A percentile compares a stretch with the other conserved stretches of the same genome.
These are phyloP conservation scores for Iris pallida DNA, from an alignment of 116 monocot genomes.

Conservation along the genomic window DNA sequence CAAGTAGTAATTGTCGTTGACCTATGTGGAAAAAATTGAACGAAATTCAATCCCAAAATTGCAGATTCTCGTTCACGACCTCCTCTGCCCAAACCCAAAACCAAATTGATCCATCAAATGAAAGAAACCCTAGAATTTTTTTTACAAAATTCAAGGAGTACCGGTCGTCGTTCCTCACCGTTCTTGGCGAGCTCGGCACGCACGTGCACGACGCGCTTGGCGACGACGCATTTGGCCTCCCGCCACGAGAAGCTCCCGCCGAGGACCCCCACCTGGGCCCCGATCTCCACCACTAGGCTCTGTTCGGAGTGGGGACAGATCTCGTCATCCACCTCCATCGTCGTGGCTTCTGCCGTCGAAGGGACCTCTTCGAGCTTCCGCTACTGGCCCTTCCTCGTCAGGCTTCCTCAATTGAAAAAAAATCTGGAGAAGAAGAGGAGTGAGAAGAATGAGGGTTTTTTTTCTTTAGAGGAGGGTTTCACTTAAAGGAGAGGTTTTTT, in stretches of 20 bases:
- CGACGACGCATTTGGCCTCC: constrained; percentile 51
- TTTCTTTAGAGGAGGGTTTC: constrained; percentile 2
- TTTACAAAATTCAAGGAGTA: neutral
- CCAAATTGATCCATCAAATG: constrained; percentile 2
- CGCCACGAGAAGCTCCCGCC: constrained; percentile 57
- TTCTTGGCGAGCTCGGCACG: constrained; percentile 94
- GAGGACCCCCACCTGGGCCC: constrained; percentile 70
- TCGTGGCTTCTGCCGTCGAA: constrained; percentile 3
- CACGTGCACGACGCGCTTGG: constrained; percentile 72
- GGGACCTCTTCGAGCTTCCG: constrained; percentile 56
- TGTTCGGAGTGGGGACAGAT: constrained; percentile 42
- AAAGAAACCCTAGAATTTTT: neutral
- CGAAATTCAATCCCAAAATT: too few relatives aligned
- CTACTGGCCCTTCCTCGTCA: constrained; percentile 69
- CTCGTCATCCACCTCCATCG: constrained; percentile 28
- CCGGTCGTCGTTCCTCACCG: constrained; percentile 29
- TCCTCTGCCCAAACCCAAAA: constrained; percentile 51
- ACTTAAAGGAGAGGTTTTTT: too few relatives aligned
- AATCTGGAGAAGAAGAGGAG: neutral
- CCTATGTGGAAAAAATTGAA: too few relatives aligned
- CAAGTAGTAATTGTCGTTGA: too few relatives aligned
- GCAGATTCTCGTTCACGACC: constrained; percentile 66
- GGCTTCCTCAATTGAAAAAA: constrained; percentile 40
- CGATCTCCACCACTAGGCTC: constrained; percentile 46
- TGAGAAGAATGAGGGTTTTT: neutral